Evolutionary conservation across 495 filamentous ascomycete species (phyloP).

Genomic region (Filosporella fistucella): DNA sequence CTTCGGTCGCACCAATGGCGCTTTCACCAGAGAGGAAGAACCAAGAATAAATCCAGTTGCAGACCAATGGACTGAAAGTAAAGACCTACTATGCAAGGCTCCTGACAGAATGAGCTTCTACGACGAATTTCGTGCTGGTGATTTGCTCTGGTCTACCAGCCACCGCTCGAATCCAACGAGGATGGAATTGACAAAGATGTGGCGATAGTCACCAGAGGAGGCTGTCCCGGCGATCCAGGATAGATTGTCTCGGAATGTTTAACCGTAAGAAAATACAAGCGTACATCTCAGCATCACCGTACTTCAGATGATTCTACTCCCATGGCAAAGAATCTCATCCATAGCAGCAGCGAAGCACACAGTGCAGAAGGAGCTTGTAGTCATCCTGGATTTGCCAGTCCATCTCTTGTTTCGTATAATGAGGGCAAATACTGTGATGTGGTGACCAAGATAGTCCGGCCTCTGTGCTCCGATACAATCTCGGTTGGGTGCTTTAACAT

Average conservation of each 20-base stretch:
- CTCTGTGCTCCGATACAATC: not conserved
- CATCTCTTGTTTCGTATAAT: not conserved
- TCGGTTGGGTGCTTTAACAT: not conserved
- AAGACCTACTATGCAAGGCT: not conserved
- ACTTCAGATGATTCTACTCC: not conserved
- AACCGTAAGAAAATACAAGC: not conserved
- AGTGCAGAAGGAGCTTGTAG: not conserved
- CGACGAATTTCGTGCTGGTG: not conserved
- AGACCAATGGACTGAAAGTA: not conserved
- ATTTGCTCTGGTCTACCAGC: not conserved
- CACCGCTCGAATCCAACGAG: not conserved
- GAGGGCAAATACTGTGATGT: not conserved
- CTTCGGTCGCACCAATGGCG: not conserved
- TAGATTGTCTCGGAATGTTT: not conserved
- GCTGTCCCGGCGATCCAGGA: not conserved
- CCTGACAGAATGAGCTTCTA: not conserved
- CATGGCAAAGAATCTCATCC: not conserved
- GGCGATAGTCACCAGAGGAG: not conserved
- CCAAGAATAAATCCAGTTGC: not conserved
- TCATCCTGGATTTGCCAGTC: not conserved
- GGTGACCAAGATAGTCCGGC: not conserved
- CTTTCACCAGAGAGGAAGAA: not conserved
- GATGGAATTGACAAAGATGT: not conserved
- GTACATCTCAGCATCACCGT: not conserved
- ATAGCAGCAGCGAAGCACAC: not conserved